Percentiles rank a stretch among this genome's conserved stretches.
phyloP scores from a whole-genome alignment of 257 asterid species.

The Primulina huaijiensis region DNA sequence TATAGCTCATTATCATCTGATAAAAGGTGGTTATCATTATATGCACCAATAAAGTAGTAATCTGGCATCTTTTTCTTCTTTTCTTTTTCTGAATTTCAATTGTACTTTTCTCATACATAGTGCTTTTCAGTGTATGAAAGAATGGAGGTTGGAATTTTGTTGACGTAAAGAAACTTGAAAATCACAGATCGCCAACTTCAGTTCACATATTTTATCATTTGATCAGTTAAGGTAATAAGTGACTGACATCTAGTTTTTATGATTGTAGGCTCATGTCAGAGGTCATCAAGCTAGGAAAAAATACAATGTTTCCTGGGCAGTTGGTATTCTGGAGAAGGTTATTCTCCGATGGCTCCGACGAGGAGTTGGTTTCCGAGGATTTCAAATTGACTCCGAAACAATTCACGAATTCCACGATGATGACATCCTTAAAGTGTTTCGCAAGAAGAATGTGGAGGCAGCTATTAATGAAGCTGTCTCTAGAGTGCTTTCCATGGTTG shows the following conservation, averaged over 20 bases:
- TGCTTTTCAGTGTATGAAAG: neutral
- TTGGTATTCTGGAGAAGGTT: constrained; percentile 84
- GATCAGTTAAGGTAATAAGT: neutral
- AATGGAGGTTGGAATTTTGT: neutral
- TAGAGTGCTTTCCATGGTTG: constrained; percentile 89
- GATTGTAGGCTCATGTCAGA: constrained; percentile 85
- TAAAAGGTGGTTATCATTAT: neutral
- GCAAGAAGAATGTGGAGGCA: constrained; percentile 79
- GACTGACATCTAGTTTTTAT: constrained; percentile 14
- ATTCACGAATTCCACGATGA: constrained; percentile 63
- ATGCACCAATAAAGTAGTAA: neutral
- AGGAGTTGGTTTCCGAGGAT: constrained; percentile 88
- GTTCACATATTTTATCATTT: neutral
- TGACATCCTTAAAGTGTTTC: constrained; percentile 75
- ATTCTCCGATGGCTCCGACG: constrained; percentile 82
- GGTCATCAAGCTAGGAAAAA: constrained; percentile 87
- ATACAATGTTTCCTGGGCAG: constrained; percentile 87
- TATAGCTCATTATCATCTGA: neutral
- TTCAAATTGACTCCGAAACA: constrained; percentile 47
- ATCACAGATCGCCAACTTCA: neutral
- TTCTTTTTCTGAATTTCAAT: neutral
- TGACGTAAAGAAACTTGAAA: neutral
- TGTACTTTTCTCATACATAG: neutral
- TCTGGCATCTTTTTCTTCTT: neutral
- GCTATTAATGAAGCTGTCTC: constrained; percentile 84